A percentile compares a stretch with the other conserved stretches of the same genome.
phyloP scores from a whole-genome alignment of 139 green algal species.

The Chlorella sp. region DNA sequence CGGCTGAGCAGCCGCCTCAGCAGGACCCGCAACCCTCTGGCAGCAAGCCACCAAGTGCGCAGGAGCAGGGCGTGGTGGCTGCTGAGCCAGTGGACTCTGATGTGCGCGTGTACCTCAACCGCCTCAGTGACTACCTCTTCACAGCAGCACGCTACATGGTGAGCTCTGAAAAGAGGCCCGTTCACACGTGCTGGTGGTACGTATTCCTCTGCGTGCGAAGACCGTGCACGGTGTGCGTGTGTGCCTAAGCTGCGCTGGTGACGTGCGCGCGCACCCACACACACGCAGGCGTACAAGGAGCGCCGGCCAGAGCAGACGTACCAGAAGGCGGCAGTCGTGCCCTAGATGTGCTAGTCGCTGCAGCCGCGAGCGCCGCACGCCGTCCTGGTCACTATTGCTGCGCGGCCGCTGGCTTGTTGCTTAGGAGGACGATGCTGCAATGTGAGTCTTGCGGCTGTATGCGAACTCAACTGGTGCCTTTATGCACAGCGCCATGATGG shows the following conservation, averaged over 20 bases:
- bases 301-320: not conserved
- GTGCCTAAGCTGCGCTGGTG: not conserved
- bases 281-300: constrained; percentile 4
- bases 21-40: too few relatives aligned
- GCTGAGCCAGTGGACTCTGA: not conserved
- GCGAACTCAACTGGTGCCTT: too few relatives aligned
- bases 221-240: constrained; percentile 1
- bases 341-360: too few relatives aligned
- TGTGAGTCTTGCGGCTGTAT: too few relatives aligned
- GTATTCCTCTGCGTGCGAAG: not conserved
- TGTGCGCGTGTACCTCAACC: constrained; percentile 80
- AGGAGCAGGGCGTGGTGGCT: not conserved
- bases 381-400: too few relatives aligned
- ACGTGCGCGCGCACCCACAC: not conserved
- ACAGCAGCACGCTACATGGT: constrained; percentile 70
- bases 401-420: too few relatives aligned
- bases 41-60: too few relatives aligned
- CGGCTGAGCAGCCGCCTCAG: too few relatives aligned
- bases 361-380: too few relatives aligned
- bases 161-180: not conserved
- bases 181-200: not conserved
- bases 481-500: too few relatives aligned
- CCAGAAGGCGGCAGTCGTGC: constrained; percentile 1
- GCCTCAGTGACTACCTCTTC: constrained; percentile 96
- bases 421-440: too few relatives aligned